A percentile compares a stretch with the other conserved stretches of the same genome.
Conservation (phyloP, 768 basidiomycete species). For the Krasilnikovozyma curviuscula region DNA sequence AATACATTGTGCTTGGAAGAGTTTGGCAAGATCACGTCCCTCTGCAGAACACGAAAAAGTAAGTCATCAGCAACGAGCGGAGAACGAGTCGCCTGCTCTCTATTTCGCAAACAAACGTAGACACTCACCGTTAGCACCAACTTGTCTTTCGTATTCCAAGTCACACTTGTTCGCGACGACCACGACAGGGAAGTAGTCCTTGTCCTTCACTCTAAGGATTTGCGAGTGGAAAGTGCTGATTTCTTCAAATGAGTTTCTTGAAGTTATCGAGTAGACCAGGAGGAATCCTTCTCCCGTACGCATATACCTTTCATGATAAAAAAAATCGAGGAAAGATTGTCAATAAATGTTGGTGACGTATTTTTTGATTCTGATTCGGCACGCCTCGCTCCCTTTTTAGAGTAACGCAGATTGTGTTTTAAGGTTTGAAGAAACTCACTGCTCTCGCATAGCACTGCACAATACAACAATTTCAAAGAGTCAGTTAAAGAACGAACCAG, state of each 20-base stretch:
- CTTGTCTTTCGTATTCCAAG: conserved; percentile 85
- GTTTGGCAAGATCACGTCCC: conserved; percentile 90
- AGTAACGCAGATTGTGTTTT: background rate
- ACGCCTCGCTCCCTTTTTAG: no score
- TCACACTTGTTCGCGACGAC: conserved; percentile 93
- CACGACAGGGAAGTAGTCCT: conserved; percentile 63
- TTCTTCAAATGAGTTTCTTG: conserved; percentile 90
- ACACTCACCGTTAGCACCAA: conserved; percentile 66
- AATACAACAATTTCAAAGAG: background rate
- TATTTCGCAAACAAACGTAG: background rate
- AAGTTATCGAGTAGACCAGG: conserved; percentile 95
- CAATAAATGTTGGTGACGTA: no score
- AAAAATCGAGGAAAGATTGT: background rate
- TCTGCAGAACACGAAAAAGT: conserved; percentile 33
- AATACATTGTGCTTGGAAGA: conserved; percentile 82
- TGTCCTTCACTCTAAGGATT: conserved; percentile 86
- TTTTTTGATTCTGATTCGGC: no score
- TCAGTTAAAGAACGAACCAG: background rate
- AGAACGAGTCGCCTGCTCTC: background rate
- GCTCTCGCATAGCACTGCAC: conserved; percentile 85
- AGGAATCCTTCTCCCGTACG: conserved; percentile 75
- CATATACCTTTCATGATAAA: conserved; percentile 17
- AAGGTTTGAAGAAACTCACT: conserved; percentile 33
- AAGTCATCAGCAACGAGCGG: background rate
- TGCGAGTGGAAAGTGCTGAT: conserved; percentile 91